Conservation (phyloP, 2,329 filamentous ascomycete genomes). For the Fusarium agapanthi region DNA sequence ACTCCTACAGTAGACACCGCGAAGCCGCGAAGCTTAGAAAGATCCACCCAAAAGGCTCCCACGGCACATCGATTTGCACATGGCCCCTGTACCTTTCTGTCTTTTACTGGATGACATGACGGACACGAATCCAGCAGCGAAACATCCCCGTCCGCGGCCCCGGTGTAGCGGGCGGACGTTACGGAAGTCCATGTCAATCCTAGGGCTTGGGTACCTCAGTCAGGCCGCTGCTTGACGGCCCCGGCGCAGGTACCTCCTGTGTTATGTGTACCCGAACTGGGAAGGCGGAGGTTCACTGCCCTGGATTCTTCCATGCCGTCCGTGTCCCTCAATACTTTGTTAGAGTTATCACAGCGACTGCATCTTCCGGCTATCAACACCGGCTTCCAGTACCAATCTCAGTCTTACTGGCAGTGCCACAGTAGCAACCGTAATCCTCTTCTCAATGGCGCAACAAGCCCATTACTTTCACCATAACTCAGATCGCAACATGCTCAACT, state of each 20-base stretch:
- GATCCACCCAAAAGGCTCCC: constrained; percentile 14
- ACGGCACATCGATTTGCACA: constrained; percentile 26
- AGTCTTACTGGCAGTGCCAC: background rate
- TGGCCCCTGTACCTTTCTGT: constrained; percentile 9
- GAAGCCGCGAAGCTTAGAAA: constrained; percentile 34
- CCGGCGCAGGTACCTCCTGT: constrained; percentile 18
- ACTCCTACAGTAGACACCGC: constrained; percentile 32
- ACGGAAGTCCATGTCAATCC: constrained; percentile 26
- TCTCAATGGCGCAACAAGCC: constrained; percentile 4
- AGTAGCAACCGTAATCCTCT: background rate
- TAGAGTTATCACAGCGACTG: constrained; percentile 2
- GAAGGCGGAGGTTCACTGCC: constrained; percentile 5
- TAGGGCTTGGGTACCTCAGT: constrained; percentile 30
- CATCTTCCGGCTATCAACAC: constrained; percentile 3
- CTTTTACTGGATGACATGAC: background rate
- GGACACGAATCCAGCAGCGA: constrained; percentile 5
- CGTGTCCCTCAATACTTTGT: background rate
- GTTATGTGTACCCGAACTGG: constrained; percentile 24
- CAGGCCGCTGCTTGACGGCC: constrained; percentile 5
- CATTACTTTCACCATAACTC: background rate
- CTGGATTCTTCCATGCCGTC: constrained; percentile 4
- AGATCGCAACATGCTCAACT: background rate
- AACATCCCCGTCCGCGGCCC: constrained; percentile 22
- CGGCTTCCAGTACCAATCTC: background rate
- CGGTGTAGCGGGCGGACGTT: constrained; percentile 6